A percentile compares a stretch with the other conserved stretches of the same genome.
These are phyloP conservation scores for Yamadazyma paraphyllophila DNA, from an alignment of 805 yeast genomes.

Conservation along the genomic window DNA sequence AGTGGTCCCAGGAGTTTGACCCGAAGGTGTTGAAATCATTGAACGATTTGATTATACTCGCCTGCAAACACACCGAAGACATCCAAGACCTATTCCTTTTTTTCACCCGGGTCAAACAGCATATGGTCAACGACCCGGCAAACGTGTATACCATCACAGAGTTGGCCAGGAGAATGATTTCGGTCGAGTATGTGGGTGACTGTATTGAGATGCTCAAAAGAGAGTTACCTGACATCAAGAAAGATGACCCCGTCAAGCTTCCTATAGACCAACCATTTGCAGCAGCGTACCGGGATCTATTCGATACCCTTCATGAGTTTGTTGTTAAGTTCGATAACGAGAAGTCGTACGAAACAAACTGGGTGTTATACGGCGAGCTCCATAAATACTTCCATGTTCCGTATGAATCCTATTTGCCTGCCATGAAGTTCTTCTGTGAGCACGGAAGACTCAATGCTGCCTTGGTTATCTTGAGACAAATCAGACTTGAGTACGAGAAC, in stretches of 20 bases:
- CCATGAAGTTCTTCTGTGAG: slow-evolving; percentile 55
- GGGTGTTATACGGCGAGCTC: slow-evolving; percentile 58
- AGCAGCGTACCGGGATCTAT: slow-evolving; percentile 25
- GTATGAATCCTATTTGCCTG: slow-evolving; percentile 54
- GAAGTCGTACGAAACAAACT: slow-evolving; percentile 44
- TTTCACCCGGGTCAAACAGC: slow-evolving; percentile 36
- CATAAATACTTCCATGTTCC: slow-evolving; percentile 58
- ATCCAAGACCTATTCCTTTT: slow-evolving; percentile 27
- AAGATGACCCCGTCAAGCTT: slow-evolving; percentile 27
- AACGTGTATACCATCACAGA: slow-evolving; percentile 29
- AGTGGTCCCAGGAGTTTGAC: slow-evolving; percentile 25
- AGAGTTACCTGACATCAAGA: slow-evolving; percentile 36
- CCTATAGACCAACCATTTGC: slow-evolving; percentile 25
- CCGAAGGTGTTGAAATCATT: slow-evolving; percentile 43
- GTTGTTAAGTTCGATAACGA: slow-evolving; percentile 30
- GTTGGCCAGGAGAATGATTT: slow-evolving; percentile 28
- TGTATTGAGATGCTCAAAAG: slow-evolving; percentile 39
- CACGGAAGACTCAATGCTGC: slow-evolving; percentile 60
- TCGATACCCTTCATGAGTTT: slow-evolving; percentile 28
- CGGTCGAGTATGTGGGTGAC: slow-evolving; percentile 39
- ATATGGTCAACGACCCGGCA: slow-evolving; percentile 27
- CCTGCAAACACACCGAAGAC: slow-evolving; percentile 28
- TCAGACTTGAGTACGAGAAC: slow-evolving; percentile 52
- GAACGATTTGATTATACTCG: slow-evolving; percentile 41
- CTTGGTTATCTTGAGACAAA: slow-evolving; percentile 56